Evolutionary conservation across 73 alveolate species (phyloP).

Genomic region (Tetrahymena elliotti): DNA sequence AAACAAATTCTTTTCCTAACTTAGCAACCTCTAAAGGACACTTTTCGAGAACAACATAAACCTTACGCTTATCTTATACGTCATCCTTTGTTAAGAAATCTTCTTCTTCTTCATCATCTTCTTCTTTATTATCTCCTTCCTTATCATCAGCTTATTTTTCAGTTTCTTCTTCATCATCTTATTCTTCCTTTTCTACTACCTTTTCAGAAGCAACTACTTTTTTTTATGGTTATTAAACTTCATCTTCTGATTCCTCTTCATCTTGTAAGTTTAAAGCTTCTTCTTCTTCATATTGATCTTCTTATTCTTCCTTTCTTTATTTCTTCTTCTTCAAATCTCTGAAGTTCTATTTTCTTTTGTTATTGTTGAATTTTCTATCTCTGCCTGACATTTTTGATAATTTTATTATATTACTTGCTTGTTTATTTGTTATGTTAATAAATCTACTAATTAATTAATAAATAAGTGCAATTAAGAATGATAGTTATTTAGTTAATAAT

Average conservation of each 20-base stretch:
- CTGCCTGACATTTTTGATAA: background rate
- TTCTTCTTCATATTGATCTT: background rate
- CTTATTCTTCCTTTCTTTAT: background rate
- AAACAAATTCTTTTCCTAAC: constrained; percentile 38
- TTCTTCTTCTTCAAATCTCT: background rate
- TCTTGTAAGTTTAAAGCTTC: background rate
- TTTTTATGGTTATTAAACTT: background rate
- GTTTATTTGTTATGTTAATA: background rate
- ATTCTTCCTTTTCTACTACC: background rate
- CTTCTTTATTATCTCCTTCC: background rate
- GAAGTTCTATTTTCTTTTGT: background rate
- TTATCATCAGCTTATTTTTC: too few relatives aligned
- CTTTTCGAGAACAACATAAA: constrained; percentile 15
- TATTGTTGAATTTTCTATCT: background rate
- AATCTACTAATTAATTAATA: background rate
- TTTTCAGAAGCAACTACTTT: background rate
- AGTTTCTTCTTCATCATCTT: background rate
- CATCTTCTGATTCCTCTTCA: constrained; percentile 14
- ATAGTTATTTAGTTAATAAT: background rate
- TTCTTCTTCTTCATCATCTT: background rate
- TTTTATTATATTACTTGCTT: background rate
- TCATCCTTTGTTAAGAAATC: constrained; percentile 9
- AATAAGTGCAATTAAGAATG: background rate
- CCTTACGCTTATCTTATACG: constrained; percentile 24
- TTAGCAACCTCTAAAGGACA: constrained; percentile 24